Base-by-base conservation (phyloP, 257 asterid genomes). In the Verbascum thapsus region DNA sequence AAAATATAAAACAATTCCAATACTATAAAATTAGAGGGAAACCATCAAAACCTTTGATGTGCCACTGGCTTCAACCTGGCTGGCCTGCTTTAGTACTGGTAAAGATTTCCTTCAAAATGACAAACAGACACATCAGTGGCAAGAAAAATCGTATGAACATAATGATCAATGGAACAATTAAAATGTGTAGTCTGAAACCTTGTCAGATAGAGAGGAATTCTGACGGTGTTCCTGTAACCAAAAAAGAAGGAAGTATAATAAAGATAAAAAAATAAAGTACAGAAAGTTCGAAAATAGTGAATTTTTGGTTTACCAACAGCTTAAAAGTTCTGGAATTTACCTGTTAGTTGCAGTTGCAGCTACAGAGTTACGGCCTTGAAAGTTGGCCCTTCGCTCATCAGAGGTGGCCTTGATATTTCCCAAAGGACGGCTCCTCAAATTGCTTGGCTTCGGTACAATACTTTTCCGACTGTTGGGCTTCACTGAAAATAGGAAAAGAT, bases 101-200 rank as follows among this genome's bases (percentile, higher is more conserved):
- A 88, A 71, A 30, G 98, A 91, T 58, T 78, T 81, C 80, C 98
- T 91, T 71, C 69, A 74, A 68, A 72, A 22, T 42, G 74, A 68
- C 49, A 54, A 41, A 48, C 12, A 75, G 66, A 68, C 60, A 67
- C 26, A 72, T 69, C 60, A 75, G 48, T 63, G 58, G 61, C 58
- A 59, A 47, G 65, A 68, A 17, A 61, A 67, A 54, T 23, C 12
- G 48, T 42, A 35, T 37, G 56, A 54, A 71, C 30, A 32, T 48
- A 55, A 61, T 40, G 69, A 61, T 62, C 37, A 69, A 69, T 38
- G 56, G 10, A 53, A 26, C 12, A 49, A 23, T 40, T 63, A 79
- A 39, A 45, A 41, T 44, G 63, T 26, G 32, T 26, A 1, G 32
- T 65, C 61, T 17, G 19, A 68, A 65, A 85, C 95, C 92, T 84